Evolutionary conservation across 2,329 filamentous ascomycete species (phyloP), one percentile per base, ranked within the genome.

Genomic region (Diplocarpon rosae): DNA sequence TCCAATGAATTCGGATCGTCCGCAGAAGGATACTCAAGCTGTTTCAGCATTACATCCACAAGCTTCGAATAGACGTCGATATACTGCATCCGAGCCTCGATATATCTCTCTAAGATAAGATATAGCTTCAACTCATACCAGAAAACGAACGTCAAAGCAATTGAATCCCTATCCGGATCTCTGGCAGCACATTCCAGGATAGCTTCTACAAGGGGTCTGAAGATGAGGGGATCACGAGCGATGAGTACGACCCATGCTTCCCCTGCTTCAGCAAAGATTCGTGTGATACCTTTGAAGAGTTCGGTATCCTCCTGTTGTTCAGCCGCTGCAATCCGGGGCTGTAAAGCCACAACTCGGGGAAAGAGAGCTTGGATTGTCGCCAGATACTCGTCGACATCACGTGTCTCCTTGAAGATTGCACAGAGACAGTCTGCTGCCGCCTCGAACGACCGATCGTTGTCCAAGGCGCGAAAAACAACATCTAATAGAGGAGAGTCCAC

Each of bases 41-140:
- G 90, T 53, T 78, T 81, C 47, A 98, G 80, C 70, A 98, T 84
- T 52, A 96, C 80, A 60, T 96, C 90, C 47, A 98, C 89, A 32
- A 98, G 72, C 60, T 84, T 83, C 1, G 87, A 85, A 65, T 87
- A 98, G 37, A 95, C 69, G 53, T 93, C 85, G 30, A 85, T 72
- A 44, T 87, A 76, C 56, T 84, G 74, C 51, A 87, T 65, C 41
- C 89, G 79, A 33, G 89, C 84, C 56, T 88, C 76, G 41, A 85
- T 84, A 62, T 95, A 98, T 54, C 83, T 83, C 30, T 96, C 90
- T 42, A 98, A 66, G 1, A 89, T 88, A 38, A 98, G 72, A 62
- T 94, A 95, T 63, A 95, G 88, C 70, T 98, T 98, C 37, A 98
- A 74, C 61, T 98, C 92, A 62, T 93, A 96, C 92, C 92, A 98